phyloP scores from a whole-genome alignment of 768 basidiomycete genomes.

The Candolleomyces efflorescens region DNA sequence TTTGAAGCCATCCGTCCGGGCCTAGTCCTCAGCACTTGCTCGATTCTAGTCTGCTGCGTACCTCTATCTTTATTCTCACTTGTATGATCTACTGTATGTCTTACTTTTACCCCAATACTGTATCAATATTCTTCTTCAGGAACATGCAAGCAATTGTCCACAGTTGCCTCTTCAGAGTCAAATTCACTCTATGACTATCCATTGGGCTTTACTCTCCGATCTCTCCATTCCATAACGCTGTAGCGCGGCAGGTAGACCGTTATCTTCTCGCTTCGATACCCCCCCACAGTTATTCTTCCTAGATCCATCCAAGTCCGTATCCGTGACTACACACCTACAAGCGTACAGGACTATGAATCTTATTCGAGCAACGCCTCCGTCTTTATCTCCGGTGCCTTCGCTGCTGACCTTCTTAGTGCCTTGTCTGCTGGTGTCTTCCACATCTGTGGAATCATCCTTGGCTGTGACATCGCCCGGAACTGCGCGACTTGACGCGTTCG shows the following conservation, averaged over 20 bases:
- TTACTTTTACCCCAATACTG: neutral
- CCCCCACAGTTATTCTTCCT: too few relatives aligned
- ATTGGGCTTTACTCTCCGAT: too few relatives aligned
- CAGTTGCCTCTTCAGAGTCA: neutral
- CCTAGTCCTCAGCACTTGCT: neutral
- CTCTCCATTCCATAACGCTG: too few relatives aligned
- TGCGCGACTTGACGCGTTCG: neutral
- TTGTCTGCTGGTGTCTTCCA: too few relatives aligned
- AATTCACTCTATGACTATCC: neutral
- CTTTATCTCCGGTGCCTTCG: too few relatives aligned
- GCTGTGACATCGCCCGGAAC: neutral
- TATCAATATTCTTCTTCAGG: neutral
- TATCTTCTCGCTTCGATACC: too few relatives aligned
- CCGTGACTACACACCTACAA: too few relatives aligned
- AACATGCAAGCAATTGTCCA: neutral
- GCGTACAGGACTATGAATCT: too few relatives aligned
- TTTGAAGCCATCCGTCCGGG: constrained; percentile 27
- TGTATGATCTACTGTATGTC: neutral
- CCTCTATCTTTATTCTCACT: neutral
- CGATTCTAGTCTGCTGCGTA: neutral
- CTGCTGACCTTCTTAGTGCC: too few relatives aligned
- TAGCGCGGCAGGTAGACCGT: too few relatives aligned
- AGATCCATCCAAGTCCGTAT: too few relatives aligned
- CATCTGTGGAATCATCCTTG: neutral
- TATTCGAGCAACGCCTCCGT: too few relatives aligned